A percentile compares a stretch with the other conserved stretches of the same genome.
phyloP scores from a whole-genome alignment of 148 eudicot species.

The Nepenthes mirabilis region DNA sequence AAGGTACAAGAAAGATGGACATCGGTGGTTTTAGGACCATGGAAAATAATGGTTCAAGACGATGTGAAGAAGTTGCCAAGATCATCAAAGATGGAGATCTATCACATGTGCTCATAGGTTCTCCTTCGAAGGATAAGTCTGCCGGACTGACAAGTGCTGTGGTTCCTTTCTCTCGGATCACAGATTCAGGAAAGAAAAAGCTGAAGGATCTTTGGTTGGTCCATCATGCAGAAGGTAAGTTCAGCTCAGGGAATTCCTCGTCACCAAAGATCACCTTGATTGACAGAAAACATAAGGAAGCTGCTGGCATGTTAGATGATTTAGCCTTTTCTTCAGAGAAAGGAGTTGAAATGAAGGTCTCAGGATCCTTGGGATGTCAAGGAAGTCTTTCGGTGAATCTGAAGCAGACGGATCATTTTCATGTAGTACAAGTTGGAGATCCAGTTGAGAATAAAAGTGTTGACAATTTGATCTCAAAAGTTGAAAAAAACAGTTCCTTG shows the following conservation, averaged over 20 bases:
- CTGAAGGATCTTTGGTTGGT: conserved; percentile 11
- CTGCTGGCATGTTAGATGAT: conserved; percentile 9
- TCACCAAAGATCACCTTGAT: conserved; percentile 18
- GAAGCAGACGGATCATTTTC: conserved; percentile 10
- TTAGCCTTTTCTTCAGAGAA: conserved; percentile 16
- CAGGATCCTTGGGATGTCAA: conserved; percentile 15
- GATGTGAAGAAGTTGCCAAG: conserved; percentile 6
- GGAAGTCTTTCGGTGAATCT: conserved; percentile 14
- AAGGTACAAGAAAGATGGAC: conserved; percentile 6
- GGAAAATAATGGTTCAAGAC: conserved; percentile 13
- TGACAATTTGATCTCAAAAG: conserved; percentile 9
- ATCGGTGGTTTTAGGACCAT: conserved; percentile 8
- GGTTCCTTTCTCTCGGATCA: conserved; percentile 27
- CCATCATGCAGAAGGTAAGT: conserved; percentile 11
- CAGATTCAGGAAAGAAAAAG: conserved; percentile 19
- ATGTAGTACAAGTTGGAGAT: conserved; percentile 8
- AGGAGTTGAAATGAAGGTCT: conserved; percentile 12
- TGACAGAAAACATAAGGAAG: conserved; percentile 9
- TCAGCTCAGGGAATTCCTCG: conserved; percentile 16
- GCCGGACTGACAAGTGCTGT: conserved; percentile 1
- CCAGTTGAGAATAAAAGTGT: conserved; percentile 13
- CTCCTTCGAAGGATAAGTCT: conserved; percentile 4
- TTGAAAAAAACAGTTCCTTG: conserved; percentile 15
- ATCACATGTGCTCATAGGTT: conserved; percentile 7
- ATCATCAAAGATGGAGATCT: conserved; percentile 16